Evolutionary conservation across 371 early-diverging fungal genomes (phyloP), one percentile per base, ranked within the genome.

Genomic region (Mucor circinelloides): DNA sequence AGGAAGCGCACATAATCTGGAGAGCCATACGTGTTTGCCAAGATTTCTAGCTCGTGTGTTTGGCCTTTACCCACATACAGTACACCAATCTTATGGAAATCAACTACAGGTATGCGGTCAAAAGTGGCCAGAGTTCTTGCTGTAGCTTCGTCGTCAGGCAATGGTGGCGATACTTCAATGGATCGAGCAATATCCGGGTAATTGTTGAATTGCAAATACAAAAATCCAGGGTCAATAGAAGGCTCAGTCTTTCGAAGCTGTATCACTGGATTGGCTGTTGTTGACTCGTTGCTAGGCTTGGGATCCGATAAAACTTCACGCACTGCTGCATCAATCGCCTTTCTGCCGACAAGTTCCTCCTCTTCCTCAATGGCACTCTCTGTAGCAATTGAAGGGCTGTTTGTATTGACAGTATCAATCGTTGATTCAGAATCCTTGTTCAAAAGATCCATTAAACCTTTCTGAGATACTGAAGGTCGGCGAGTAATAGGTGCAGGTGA

Each of bases 31-130:
- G 84, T 87, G 77, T 97, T 98, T 31, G 87, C 76, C 36, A 98
- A 73, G 28, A 98, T 98, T 61, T 93, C 94, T 6, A 76, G 73
- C 76, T 97, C 97, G 13, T 85, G 87, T 0, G 75, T 85, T 75
- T 98, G 97, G 0, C 89, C 90, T 7, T 88, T 91, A 5, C 92
- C 96, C 4, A 96, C 94, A 71, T 97, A 98, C 0, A 95, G 79
- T 1, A 98, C 92, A 9, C 97, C 97, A 62, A 97, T 91, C 81
- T 98, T 98, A 82, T 97, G 96, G 63, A 95, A 89, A 73, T 98
- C 97, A 6, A 96, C 90, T 0, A 94, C 92, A 3, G 96, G 94
- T 5, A 90, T 97, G 55, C 88, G 89, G 76, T 97, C 97, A 69
- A 98, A 79, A 6, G 92, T 90, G 13, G 86, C 87, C 25, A 98